Conservation (phyloP, 2,329 filamentous ascomycete species). For the Didymella lethalis region DNA sequence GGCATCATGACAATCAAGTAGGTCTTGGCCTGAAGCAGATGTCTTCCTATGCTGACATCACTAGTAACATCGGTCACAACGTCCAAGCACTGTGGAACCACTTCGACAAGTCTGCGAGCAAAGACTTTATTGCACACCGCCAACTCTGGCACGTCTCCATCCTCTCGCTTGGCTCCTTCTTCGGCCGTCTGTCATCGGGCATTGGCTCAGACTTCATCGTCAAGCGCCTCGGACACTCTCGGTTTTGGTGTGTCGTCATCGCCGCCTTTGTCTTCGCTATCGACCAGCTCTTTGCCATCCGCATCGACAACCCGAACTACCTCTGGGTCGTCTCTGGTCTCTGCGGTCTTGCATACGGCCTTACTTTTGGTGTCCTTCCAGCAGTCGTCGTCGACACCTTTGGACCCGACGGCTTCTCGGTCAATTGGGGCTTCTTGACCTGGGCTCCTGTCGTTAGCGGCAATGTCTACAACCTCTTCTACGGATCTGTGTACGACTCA, state of each 20-base stretch:
- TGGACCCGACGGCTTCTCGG: constrained; percentile 84
- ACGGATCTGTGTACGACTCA: constrained; percentile 81
- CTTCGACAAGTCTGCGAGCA: constrained; percentile 75
- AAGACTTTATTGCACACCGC: constrained; percentile 77
- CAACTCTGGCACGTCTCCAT: constrained; percentile 95
- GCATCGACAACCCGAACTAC: constrained; percentile 76
- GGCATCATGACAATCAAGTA: constrained; percentile 99
- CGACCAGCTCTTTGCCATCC: constrained; percentile 79
- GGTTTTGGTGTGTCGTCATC: constrained; percentile 88
- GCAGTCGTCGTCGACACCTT: constrained; percentile 88
- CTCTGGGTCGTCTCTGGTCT: constrained; percentile 81
- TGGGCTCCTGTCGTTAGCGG: constrained; percentile 85
- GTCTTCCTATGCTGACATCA: not conserved
- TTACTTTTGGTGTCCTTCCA: constrained; percentile 92
- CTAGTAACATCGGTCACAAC: constrained; percentile 92
- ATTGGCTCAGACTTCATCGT: constrained; percentile 92
- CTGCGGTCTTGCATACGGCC: constrained; percentile 89
- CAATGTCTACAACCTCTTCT: constrained; percentile 92
- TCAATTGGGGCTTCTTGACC: constrained; percentile 98
- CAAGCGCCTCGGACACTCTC: constrained; percentile 78
- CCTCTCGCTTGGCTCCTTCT: constrained; percentile 86
- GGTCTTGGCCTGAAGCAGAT: constrained; percentile 46
- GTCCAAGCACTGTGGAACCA: constrained; percentile 87
- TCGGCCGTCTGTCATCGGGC: constrained; percentile 74
- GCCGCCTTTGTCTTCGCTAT: constrained; percentile 79